Percentiles rank a stretch among this genome's conserved stretches.
Evolutionary conservation across 495 filamentous ascomycete genomes (phyloP).

Genomic region (Durotheca rogersii): DNA sequence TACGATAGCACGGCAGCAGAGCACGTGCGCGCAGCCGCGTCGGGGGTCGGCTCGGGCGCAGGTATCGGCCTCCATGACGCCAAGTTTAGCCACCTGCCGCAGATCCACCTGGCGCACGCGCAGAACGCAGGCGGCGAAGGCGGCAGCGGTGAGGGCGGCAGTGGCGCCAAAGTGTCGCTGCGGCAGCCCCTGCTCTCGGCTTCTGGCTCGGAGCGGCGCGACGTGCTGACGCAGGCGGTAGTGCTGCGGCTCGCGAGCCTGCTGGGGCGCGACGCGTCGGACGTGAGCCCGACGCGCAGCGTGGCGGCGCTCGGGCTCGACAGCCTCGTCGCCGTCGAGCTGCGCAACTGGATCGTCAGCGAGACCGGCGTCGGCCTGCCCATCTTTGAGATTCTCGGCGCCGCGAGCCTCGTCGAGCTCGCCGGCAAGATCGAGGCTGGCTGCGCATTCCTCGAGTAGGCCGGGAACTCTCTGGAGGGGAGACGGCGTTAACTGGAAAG

Average conservation of each 20-base stretch:
- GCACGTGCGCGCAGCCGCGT: neutral
- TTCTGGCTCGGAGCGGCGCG: neutral
- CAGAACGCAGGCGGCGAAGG: neutral
- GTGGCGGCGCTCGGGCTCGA: neutral
- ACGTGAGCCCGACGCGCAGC: neutral
- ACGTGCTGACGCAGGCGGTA: neutral
- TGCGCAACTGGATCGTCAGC: neutral
- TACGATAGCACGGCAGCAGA: neutral
- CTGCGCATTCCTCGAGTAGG: neutral
- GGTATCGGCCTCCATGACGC: neutral
- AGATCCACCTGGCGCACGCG: neutral
- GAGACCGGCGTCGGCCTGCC: neutral
- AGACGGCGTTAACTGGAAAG: too few species aligned
- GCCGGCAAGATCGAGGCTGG: neutral
- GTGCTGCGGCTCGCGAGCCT: neutral
- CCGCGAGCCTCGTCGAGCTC: neutral
- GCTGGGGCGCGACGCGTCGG: neutral
- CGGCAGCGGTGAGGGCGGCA: neutral
- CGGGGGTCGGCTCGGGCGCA: neutral
- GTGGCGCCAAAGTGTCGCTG: neutral
- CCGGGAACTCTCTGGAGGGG: neutral
- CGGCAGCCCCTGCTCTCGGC: neutral
- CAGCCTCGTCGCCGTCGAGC: neutral
- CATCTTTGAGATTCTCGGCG: neutral
- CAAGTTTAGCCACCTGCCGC: conserved; percentile 1